Evolutionary conservation across 805 yeast species (phyloP), one percentile per base, ranked within the genome.

Genomic region (Lipomyces starkeyi): DNA sequence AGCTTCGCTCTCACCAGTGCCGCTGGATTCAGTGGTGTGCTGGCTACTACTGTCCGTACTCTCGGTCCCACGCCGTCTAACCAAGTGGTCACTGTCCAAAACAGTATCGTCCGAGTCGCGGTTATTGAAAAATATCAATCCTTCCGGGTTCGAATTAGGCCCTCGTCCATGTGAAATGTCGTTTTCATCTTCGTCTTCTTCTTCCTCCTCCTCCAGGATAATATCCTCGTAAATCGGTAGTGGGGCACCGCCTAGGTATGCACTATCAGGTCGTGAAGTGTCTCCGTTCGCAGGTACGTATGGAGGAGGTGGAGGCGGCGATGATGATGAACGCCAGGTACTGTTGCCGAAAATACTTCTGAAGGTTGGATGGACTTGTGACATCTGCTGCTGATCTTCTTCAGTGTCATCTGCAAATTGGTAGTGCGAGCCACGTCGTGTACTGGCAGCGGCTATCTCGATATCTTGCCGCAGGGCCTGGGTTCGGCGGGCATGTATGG

Each of bases 201-300:
- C 43, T 2, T 59, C 67, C 14, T 35, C 47, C 9, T 64, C 64
- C 29, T 67, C 71, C 4, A 53, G 55, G 20, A 64, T 61, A 11
- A 65, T 65, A 25, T 62, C 66, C 17, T 58, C 63, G 47, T 68
- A 68, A 13, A 59, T 40, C 8, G 71, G 71, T 14, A 61, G 58
- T 34, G 56, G 14, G 20, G 64, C 69, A 13, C 71, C 71, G n/a
- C 71, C 71, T 34, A 64, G 49, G 61, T 68, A 68, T 27, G 71
- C 71, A 4, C 22, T n/a, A 25, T 64, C 68, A 11, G 64, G 27
- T 29, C 66, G 64, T 35, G 61, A 56, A 11, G 59, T 11, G 17
- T 29, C 62, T 43, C 32, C 56, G 17, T 17, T 29, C 27, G 55
- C 61, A 2, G 60, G 58, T 17, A 43, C 17, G 53, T 68, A 68